Evolutionary conservation across 192 early-diverging fungal species (phyloP).

Genomic region (Chytriomyces sp.): DNA sequence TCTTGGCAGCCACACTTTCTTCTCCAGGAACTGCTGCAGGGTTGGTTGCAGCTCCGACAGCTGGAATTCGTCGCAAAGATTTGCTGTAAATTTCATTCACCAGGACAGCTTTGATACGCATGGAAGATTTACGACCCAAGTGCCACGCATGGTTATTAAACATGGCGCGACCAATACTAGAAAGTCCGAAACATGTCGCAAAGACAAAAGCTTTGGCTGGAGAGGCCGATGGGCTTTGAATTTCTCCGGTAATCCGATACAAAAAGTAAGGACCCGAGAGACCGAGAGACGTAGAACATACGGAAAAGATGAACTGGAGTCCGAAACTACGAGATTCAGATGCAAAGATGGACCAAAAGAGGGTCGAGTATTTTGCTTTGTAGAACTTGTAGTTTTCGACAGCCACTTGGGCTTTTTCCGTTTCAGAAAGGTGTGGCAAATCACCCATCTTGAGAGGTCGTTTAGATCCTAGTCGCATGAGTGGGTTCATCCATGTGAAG

Average conservation of each 20-base stretch:
- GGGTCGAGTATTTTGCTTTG: conserved; percentile 9
- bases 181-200: conserved; percentile 32
- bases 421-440: conserved; percentile 13
- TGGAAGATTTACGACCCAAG: conserved; percentile 34
- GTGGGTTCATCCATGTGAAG: conserved; percentile 48
- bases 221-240: conserved; percentile 28
- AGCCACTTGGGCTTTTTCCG: conserved; percentile 41
- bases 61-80: conserved; percentile 32
- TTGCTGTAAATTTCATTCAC: conserved; percentile 57
- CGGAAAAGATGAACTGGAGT: conserved; percentile 37
- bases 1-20: neutral
- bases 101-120: conserved; percentile 46
- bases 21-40: neutral
- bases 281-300: conserved; percentile 22
- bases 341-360: conserved; percentile 15
- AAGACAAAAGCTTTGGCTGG: conserved; percentile 14
- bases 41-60: neutral
- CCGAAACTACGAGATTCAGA: conserved; percentile 16
- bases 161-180: conserved; percentile 29
- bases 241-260: conserved; percentile 46
- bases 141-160: conserved; percentile 52
- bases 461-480: conserved; percentile 40
- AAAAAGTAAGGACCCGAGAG: conserved; percentile 53
- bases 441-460: conserved; percentile 43
- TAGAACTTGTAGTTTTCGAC: conserved; percentile 18